Conservation (phyloP, 352 stramenopile genomes). For the Aphanomyces cochlioides region DNA sequence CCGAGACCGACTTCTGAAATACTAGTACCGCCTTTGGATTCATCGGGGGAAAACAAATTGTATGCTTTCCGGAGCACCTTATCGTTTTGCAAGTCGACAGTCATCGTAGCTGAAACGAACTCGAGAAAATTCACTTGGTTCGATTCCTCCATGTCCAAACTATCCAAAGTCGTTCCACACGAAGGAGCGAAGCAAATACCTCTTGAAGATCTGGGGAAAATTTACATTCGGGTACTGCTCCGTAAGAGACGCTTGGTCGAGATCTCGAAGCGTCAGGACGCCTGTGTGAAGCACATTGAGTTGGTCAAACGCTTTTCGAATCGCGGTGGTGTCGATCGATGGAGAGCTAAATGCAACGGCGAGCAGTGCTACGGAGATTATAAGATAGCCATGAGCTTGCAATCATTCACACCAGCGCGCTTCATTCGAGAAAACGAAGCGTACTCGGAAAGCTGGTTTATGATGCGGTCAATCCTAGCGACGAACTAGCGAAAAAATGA, state of each 20-base stretch:
- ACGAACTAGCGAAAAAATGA: background rate
- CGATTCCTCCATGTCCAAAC: conserved; percentile 67
- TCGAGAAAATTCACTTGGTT: conserved; percentile 73
- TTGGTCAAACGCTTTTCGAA: conserved; percentile 72
- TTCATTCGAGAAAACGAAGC: conserved; percentile 47
- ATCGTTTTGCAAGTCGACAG: conserved; percentile 56
- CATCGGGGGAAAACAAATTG: conserved; percentile 56
- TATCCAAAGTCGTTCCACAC: conserved; percentile 28
- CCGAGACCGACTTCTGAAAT: conserved; percentile 58
- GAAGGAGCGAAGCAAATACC: conserved; percentile 33
- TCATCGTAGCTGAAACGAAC: conserved; percentile 71
- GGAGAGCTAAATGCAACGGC: conserved; percentile 70
- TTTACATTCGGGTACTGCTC: conserved; percentile 62
- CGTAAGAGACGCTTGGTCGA: conserved; percentile 41
- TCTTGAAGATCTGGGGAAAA: conserved; percentile 55
- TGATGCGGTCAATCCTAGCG: conserved; percentile 15
- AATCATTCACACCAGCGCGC: conserved; percentile 19
- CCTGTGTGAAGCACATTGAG: conserved; percentile 69
- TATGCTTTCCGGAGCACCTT: conserved; percentile 54
- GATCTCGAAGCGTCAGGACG: conserved; percentile 61
- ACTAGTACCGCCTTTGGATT: conserved; percentile 44
- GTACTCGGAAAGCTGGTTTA: conserved; percentile 43
- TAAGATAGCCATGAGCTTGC: background rate
- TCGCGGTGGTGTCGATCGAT: conserved; percentile 46
- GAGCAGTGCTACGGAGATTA: conserved; percentile 42